These are phyloP conservation scores for Penicillium brevicompactum DNA, from an alignment of 2,329 filamentous ascomycete genomes.

Conservation along the genomic window DNA sequence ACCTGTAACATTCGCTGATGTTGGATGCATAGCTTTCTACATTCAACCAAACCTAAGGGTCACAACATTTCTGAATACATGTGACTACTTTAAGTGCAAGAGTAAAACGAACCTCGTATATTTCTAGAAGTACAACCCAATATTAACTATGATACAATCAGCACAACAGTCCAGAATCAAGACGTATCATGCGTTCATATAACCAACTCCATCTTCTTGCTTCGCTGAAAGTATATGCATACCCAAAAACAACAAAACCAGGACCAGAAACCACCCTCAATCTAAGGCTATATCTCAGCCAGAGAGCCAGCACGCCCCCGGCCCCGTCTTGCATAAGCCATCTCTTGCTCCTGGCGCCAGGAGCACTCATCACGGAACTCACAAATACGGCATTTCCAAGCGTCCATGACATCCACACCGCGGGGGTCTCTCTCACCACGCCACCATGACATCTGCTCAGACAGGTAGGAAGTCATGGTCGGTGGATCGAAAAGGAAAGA, in stretches of 20 bases:
- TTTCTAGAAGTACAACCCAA: not conserved
- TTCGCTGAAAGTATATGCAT: not conserved
- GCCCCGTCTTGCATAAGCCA: constrained; percentile 51
- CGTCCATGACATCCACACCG: constrained; percentile 80
- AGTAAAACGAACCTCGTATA: not conserved
- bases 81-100: no score
- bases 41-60: no score
- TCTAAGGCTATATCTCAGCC: constrained; percentile 10
- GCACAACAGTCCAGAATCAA: not conserved
- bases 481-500: constrained; percentile 68
- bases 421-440: constrained; percentile 69
- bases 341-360: constrained; percentile 74
- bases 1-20: no score
- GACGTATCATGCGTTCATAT: not conserved
- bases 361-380: constrained; percentile 78
- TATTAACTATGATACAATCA: not conserved
- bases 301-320: constrained; percentile 20
- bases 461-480: constrained; percentile 67
- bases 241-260: not conserved
- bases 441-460: constrained; percentile 83
- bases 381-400: constrained; percentile 83
- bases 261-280: not conserved
- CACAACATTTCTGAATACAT: no score
- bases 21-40: no score
- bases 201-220: not conserved